Percentiles rank a stretch among this genome's conserved stretches.
Evolutionary conservation across 1,284 basidiomycete genomes (phyloP).

Genomic region (Cryptococcus neoformans): DNA sequence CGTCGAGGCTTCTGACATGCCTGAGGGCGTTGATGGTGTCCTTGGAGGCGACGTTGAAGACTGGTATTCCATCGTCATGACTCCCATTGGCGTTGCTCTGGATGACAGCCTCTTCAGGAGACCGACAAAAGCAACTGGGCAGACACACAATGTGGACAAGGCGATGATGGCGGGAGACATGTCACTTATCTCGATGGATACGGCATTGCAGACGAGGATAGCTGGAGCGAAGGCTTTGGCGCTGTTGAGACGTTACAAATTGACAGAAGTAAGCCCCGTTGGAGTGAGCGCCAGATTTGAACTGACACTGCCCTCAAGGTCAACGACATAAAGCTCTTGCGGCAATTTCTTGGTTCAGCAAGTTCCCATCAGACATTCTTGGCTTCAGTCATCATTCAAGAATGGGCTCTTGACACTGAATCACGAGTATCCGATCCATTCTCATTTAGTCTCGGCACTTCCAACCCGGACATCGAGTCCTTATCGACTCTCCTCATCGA

Average conservation of each 20-base stretch:
- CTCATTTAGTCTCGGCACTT: slow-evolving; percentile 17
- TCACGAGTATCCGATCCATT: slow-evolving; percentile 2
- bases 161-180: slow-evolving; percentile 91
- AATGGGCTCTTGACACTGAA: slow-evolving; percentile 66
- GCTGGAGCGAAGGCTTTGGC: slow-evolving; percentile 79
- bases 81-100: slow-evolving; percentile 79
- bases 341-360: slow-evolving; percentile 75
- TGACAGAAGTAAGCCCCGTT: slow-evolving; percentile 2
- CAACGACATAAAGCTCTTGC: slow-evolving; percentile 59
- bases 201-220: slow-evolving; percentile 76
- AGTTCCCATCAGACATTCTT: slow-evolving; percentile 92
- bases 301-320: slow-evolving; percentile 1
- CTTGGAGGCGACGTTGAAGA: slow-evolving; percentile 36
- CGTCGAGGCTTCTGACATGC: slow-evolving; percentile 57
- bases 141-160: slow-evolving; percentile 91
- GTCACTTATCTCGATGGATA: slow-evolving; percentile 74
- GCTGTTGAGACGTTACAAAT: slow-evolving; percentile 17
- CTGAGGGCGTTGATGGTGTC: slow-evolving; percentile 44
- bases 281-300: not conserved
- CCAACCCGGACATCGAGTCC: slow-evolving; percentile 61
- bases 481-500: slow-evolving; percentile 64
- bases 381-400: slow-evolving; percentile 77
- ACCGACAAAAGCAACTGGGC: slow-evolving; percentile 43
- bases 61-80: slow-evolving; percentile 89
- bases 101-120: slow-evolving; percentile 68